Evolutionary conservation across 257 asterid species (phyloP).

Genomic region (Lycium ferocissimum): DNA sequence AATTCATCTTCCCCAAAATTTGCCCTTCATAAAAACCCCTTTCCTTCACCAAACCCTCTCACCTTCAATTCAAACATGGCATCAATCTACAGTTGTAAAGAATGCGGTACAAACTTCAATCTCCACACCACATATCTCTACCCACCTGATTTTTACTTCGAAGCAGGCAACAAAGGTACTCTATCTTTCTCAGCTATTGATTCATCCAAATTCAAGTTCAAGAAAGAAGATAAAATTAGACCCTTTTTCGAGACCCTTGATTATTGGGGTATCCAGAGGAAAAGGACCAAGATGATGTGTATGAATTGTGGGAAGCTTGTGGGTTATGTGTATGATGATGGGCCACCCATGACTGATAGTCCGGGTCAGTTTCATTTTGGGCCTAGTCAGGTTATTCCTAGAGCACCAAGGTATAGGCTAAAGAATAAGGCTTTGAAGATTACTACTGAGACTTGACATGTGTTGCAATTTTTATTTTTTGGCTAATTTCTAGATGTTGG

Average conservation of each 20-base stretch:
- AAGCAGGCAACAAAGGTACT: conserved; percentile 89
- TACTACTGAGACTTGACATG: conserved; percentile 56
- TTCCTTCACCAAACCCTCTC: neutral
- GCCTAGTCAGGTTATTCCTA: conserved; percentile 86
- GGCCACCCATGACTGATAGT: conserved; percentile 73
- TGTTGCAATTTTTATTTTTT: neutral
- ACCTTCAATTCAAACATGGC: conserved; percentile 52
- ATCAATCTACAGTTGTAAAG: conserved; percentile 76
- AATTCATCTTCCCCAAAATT: neutral
- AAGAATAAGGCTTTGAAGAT: conserved; percentile 67
- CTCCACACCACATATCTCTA: conserved; percentile 62
- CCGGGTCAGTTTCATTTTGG: conserved; percentile 89
- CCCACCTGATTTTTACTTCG: conserved; percentile 87
- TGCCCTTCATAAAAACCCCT: neutral
- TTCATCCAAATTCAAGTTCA: conserved; percentile 70
- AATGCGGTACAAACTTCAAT: conserved; percentile 76
- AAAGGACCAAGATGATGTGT: conserved; percentile 78
- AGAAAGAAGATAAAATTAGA: conserved; percentile 71
- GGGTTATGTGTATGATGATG: conserved; percentile 87
- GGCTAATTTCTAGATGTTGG: neutral
- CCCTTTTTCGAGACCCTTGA: conserved; percentile 86
- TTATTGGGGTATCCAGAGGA: conserved; percentile 93
- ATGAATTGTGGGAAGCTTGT: conserved; percentile 68
- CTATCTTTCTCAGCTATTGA: conserved; percentile 77
- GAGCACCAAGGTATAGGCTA: conserved; percentile 88